Evolutionary conservation across 1,284 basidiomycete genomes (phyloP), one percentile per base, ranked within the genome.

Genomic region (Leccinum griseonigrum): DNA sequence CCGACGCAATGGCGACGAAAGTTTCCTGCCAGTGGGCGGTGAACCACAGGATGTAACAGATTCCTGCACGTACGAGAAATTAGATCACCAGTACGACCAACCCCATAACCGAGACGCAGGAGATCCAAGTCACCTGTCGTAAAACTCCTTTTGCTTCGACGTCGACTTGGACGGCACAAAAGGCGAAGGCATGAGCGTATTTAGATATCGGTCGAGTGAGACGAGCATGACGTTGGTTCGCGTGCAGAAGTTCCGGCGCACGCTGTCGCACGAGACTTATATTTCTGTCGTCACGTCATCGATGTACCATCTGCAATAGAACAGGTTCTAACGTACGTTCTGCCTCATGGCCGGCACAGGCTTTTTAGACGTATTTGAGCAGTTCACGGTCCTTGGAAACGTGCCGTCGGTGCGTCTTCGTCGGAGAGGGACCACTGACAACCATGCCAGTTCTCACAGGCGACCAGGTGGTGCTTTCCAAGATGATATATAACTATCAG

Each of bases 141-240:
- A 34, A 92, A 71, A n/a, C 52, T 76, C 83, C 65, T 85, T n/a
- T n/a, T n/a, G 81, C 68, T 85, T 87, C 51, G 79, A 77, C 9
- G 78, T 77, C 14, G 86, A 88, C 64, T 86, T 85, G 78, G 95
- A 96, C 3, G n/a, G n/a, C n/a, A n/a, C n/a, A 89, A 86, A 72
- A 2, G 85, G 86, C 13, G 85, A 81, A 28, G 94, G 94, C 69
- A 96, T 92, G 59, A 96, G 83, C 0, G 91, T 93, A 64, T 95
- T 92, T 54, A 98, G 88, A 79, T 98, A 98, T 64, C 95, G 87
- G 68, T 96, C 91, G 3, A 98, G 81, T 0, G 97, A 97, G 1
- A 94, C 88, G 16, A 98, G 8, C 28, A 98, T 83, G 43, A 90
- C 88, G 32, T 91, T 93, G 0, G 97, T 96, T 26, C 97, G 83